Percentiles rank a stretch among this genome's conserved stretches.
These are phyloP conservation scores for Amylostereum areolatum DNA, from an alignment of 1,284 basidiomycete species.

Conservation along the genomic window DNA sequence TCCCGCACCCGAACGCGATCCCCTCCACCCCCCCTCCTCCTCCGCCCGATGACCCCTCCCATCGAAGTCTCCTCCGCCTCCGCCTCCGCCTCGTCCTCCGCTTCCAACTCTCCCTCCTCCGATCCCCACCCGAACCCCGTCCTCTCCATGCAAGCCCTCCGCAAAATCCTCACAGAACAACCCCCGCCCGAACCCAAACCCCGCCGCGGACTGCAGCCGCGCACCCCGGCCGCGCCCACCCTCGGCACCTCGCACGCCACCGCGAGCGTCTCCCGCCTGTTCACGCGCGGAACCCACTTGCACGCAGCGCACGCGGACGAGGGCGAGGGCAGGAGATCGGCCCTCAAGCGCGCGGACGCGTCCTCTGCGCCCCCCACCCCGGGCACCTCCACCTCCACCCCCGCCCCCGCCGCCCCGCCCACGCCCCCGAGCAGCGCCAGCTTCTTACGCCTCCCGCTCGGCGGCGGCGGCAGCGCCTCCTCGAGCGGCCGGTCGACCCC, in stretches of 20 bases:
- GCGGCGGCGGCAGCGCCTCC: slow-evolving; percentile 19
- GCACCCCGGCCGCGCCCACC: slow-evolving; percentile 44
- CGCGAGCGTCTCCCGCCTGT: slow-evolving; percentile 67
- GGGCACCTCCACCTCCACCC: background rate
- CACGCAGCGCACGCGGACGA: slow-evolving; percentile 20
- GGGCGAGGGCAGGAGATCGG: slow-evolving; percentile 28
- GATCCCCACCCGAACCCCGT: slow-evolving; percentile 36
- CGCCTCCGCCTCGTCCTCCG: slow-evolving; percentile 25
- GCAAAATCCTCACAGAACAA: slow-evolving; percentile 63
- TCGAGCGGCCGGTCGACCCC: slow-evolving; percentile 51
- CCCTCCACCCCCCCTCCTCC: slow-evolving; percentile 17
- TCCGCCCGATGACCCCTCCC: slow-evolving; percentile 44
- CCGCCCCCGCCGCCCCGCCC: slow-evolving; percentile 12
- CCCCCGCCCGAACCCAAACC: slow-evolving; percentile 19
- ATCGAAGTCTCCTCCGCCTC: slow-evolving; percentile 43
- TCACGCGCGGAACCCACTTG: slow-evolving; percentile 37
- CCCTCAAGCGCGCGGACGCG: slow-evolving; percentile 49
- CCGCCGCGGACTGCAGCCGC: slow-evolving; percentile 28
- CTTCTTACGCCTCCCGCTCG: slow-evolving; percentile 21
- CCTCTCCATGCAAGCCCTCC: slow-evolving; percentile 52
- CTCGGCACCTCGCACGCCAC: slow-evolving; percentile 64
- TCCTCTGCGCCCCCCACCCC: slow-evolving; percentile 40
- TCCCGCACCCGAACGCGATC: slow-evolving; percentile 10
- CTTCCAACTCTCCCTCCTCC: slow-evolving; percentile 36
- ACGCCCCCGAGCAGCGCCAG: slow-evolving; percentile 21